Conservation (phyloP, 306 rosid genomes). For the Ceratonia siliqua region DNA sequence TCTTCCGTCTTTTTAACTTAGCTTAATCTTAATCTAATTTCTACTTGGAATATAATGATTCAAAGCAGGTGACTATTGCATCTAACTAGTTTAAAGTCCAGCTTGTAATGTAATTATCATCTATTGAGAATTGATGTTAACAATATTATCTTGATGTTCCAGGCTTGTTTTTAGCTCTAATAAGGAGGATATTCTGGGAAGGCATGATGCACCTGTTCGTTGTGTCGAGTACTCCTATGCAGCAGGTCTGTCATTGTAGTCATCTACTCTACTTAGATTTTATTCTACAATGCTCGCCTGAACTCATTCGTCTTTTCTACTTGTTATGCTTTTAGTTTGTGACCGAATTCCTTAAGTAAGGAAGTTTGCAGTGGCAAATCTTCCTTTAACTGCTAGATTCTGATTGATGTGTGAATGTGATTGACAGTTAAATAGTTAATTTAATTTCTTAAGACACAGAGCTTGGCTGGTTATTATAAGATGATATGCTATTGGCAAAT, state of each 20-base stretch:
- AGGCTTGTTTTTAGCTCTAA: conserved; percentile 72
- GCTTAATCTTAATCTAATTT: background rate
- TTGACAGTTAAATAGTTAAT: background rate
- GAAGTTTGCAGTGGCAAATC: background rate
- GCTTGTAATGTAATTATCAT: background rate
- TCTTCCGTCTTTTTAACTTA: background rate
- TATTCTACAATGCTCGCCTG: background rate
- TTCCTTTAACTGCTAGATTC: background rate
- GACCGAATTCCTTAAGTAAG: background rate
- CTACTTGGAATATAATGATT: background rate
- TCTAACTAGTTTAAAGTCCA: background rate
- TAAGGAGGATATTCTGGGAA: conserved; percentile 85
- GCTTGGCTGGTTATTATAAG: background rate
- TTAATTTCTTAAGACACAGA: background rate
- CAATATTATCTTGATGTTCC: conserved; percentile 22
- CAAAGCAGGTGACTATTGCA: background rate
- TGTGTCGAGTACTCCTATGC: conserved; percentile 92
- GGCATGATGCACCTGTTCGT: conserved; percentile 89
- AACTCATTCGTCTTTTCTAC: background rate
- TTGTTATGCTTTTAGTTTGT: background rate
- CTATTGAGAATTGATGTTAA: background rate
- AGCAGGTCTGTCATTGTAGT: conserved; percentile 51
- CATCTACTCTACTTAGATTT: background rate
- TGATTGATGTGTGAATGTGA: background rate
- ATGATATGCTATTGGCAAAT: no score